Evolutionary conservation across 352 stramenopile genomes (phyloP).

Genomic region (Thalassiosira exigua): DNA sequence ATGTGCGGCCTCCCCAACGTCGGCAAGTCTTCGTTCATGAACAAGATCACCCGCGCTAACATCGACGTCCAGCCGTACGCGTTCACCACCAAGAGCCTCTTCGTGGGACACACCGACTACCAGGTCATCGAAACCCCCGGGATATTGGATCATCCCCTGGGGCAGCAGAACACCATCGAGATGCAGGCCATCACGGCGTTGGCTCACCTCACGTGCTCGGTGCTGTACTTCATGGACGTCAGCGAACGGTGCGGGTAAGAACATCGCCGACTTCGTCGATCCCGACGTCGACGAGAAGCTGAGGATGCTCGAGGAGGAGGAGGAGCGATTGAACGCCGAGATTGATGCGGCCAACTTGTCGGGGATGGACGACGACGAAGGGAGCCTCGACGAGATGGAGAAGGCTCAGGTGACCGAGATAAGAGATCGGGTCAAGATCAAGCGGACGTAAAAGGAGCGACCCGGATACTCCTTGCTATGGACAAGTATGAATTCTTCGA

Average conservation of each 20-base stretch:
- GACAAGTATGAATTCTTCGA: too few relatives aligned
- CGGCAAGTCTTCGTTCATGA: slow-evolving; percentile 99
- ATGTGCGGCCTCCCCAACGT: slow-evolving; percentile 99
- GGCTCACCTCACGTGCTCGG: slow-evolving; percentile 97
- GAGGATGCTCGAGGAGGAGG: slow-evolving; percentile 94
- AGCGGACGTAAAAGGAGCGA: slow-evolving; percentile 60
- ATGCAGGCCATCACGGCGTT: slow-evolving; percentile 99
- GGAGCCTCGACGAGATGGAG: slow-evolving; percentile 95
- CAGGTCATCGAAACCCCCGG: slow-evolving; percentile 99
- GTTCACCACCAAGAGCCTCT: slow-evolving; percentile 99
- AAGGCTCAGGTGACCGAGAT: slow-evolving; percentile 89
- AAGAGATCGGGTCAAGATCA: slow-evolving; percentile 91
- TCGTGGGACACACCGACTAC: slow-evolving; percentile 99
- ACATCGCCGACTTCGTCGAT: slow-evolving; percentile 99
- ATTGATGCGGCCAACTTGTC: slow-evolving; percentile 87
- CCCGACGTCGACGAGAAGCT: slow-evolving; percentile 97
- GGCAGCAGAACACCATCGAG: slow-evolving; percentile 99
- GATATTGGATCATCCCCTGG: slow-evolving; percentile 99
- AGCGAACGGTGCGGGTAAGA: slow-evolving; percentile 99
- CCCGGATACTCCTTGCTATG: too few relatives aligned
- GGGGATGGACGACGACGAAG: slow-evolving; percentile 87
- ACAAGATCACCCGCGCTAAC: slow-evolving; percentile 99
- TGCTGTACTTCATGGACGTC: slow-evolving; percentile 99
- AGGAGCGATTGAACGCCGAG: slow-evolving; percentile 94
- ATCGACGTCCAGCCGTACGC: slow-evolving; percentile 99